These are phyloP conservation scores for Alternaria sp. DNA, from an alignment of 2,329 filamentous ascomycete species.

Conservation along the genomic window DNA sequence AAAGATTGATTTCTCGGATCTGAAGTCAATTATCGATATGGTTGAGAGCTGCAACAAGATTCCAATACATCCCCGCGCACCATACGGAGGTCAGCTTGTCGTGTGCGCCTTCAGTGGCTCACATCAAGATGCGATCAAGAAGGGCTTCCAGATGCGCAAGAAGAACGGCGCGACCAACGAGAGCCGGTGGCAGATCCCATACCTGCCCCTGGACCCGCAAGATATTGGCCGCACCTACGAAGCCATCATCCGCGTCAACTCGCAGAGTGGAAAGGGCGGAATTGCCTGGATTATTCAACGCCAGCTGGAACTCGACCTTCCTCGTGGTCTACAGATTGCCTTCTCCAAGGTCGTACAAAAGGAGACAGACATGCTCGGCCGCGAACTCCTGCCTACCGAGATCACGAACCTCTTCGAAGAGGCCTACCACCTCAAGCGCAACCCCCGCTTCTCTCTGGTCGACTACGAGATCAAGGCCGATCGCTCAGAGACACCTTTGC, in stretches of 20 bases:
- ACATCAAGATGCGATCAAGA: constrained; percentile 97
- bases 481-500: constrained; percentile 76
- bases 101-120: constrained; percentile 90
- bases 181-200: constrained; percentile 83
- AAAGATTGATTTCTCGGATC: constrained; percentile 88
- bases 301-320: constrained; percentile 88
- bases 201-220: constrained; percentile 89
- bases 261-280: constrained; percentile 92
- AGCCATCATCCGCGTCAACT: constrained; percentile 97
- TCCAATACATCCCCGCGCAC: constrained; percentile 85
- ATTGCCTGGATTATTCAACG: constrained; percentile 93
- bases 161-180: constrained; percentile 66
- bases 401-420: constrained; percentile 88
- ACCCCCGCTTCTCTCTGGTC: constrained; percentile 84
- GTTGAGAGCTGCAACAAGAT: constrained; percentile 96
- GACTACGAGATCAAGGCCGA: constrained; percentile 93
- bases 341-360: constrained; percentile 89
- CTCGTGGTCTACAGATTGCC: constrained; percentile 88
- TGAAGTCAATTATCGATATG: constrained; percentile 83
- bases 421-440: constrained; percentile 83
- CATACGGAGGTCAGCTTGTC: constrained; percentile 91
- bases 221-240: constrained; percentile 98
- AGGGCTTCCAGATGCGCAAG: constrained; percentile 78
- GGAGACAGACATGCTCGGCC: constrained; percentile 78
- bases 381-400: constrained; percentile 83